A percentile compares a stretch with the other conserved stretches of the same genome.
These are phyloP conservation scores for Saussurea involucrata DNA, from an alignment of 129 eudicot species.

Conservation along the genomic window DNA sequence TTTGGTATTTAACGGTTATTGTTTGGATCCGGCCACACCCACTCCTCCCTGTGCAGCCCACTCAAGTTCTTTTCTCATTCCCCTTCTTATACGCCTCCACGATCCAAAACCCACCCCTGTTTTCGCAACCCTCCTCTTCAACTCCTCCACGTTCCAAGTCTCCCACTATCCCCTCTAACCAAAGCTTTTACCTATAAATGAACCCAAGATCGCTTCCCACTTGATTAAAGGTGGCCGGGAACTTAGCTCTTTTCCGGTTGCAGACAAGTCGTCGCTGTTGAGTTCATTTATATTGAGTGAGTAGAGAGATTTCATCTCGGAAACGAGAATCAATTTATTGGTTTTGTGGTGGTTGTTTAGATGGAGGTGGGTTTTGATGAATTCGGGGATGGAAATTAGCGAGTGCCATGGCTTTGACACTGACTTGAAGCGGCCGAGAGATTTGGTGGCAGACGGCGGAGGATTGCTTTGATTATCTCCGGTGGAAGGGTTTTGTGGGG, in stretches of 20 bases:
- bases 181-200: too few relatives aligned
- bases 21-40: too few relatives aligned
- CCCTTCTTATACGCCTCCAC: too few relatives aligned
- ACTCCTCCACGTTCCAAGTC: too few relatives aligned
- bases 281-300: slow-evolving; percentile 3
- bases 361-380: slow-evolving; percentile 45
- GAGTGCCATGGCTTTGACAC: slow-evolving; percentile 43
- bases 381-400: slow-evolving; percentile 33
- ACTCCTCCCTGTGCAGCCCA: too few relatives aligned
- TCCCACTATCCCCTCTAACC: too few relatives aligned
- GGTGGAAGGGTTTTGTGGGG: slow-evolving; percentile 20
- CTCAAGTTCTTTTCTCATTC: too few relatives aligned
- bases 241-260: slow-evolving; percentile 13
- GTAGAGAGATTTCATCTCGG: slow-evolving; percentile 12
- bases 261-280: not conserved
- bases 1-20: too few relatives aligned
- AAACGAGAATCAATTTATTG: slow-evolving; percentile 16
- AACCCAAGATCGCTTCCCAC: slow-evolving; percentile 29
- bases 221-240: not conserved
- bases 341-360: slow-evolving; percentile 4
- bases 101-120: too few relatives aligned
- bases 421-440: slow-evolving; percentile 46
- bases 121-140: too few relatives aligned
- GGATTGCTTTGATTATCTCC: slow-evolving; percentile 35
- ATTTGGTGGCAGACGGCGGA: slow-evolving; percentile 36